Percentiles rank a stretch among this genome's conserved stretches.
Conservation (phyloP, 495 filamentous ascomycete species). For the Elaphomyces granulatus region DNA sequence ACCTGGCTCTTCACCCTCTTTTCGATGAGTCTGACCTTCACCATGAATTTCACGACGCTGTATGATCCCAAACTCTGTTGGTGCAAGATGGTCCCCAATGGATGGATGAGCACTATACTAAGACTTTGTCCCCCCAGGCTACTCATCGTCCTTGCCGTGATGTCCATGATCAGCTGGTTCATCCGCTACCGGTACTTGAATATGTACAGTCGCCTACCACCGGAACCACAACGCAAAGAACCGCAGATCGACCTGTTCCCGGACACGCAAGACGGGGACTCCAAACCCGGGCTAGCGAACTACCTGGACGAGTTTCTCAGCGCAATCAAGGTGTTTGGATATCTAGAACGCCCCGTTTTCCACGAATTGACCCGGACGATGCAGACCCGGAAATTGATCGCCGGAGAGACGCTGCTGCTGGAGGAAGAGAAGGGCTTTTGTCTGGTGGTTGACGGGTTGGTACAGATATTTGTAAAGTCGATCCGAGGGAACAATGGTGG, state of each 20-base stretch:
- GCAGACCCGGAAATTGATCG: conserved; percentile 93
- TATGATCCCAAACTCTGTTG: conserved; percentile 34
- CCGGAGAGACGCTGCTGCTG: conserved; percentile 83
- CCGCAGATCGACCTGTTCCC: conserved; percentile 90
- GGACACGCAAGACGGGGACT: conserved; percentile 76
- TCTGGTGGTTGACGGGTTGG: conserved; percentile 88
- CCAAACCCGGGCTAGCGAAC: conserved; percentile 79
- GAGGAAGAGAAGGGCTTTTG: conserved; percentile 98
- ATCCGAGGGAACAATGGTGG: conserved; percentile 32
- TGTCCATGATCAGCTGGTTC: conserved; percentile 78
- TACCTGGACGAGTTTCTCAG: conserved; percentile 97
- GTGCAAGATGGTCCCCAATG: no score
- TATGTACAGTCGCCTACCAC: conserved; percentile 86
- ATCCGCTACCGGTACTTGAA: conserved; percentile 88
- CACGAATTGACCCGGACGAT: conserved; percentile 95
- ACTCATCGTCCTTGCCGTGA: conserved; percentile 59
- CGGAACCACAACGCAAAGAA: conserved; percentile 90
- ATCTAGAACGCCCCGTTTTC: conserved; percentile 90
- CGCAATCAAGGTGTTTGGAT: conserved; percentile 98
- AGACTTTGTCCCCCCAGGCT: no score
- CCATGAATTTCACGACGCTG: conserved; percentile 96
- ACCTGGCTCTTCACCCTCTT: conserved; percentile 85
- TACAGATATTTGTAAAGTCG: conserved; percentile 97
- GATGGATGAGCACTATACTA: no score
- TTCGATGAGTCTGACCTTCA: conserved; percentile 90